Evolutionary conservation across 1,284 basidiomycete genomes (phyloP).

Genomic region (Ceratobasidium sp.): DNA sequence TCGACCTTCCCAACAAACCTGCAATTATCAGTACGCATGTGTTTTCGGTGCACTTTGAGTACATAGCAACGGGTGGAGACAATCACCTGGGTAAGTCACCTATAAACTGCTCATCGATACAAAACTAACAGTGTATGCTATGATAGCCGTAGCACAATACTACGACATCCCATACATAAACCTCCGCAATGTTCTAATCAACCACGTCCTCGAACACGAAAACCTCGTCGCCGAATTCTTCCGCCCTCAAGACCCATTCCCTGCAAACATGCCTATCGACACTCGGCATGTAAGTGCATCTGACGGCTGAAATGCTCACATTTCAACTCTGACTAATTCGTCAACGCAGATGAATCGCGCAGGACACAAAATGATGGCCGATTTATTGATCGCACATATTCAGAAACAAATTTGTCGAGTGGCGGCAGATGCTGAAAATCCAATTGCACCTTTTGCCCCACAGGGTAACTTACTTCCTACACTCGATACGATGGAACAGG

Average conservation of each 20-base stretch:
- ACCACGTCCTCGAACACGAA: slow-evolving; percentile 45
- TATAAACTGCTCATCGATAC: not conserved
- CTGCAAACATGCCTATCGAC: slow-evolving; percentile 33
- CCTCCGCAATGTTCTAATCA: slow-evolving; percentile 48
- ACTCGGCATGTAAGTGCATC: slow-evolving; percentile 47
- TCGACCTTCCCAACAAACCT: slow-evolving; percentile 46
- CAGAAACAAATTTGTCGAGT: slow-evolving; percentile 59
- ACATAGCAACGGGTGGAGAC: slow-evolving; percentile 50
- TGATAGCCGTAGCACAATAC: slow-evolving; percentile 48
- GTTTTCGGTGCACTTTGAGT: slow-evolving; percentile 44
- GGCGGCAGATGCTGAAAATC: slow-evolving; percentile 53
- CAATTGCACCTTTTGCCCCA: slow-evolving; percentile 44
- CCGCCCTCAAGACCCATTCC: slow-evolving; percentile 28
- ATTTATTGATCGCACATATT: slow-evolving; percentile 57
- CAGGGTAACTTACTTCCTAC: slow-evolving; percentile 41
- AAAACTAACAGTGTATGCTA: not conserved
- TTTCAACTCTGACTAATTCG: not conserved
- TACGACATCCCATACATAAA: slow-evolving; percentile 49
- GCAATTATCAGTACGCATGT: slow-evolving; percentile 49
- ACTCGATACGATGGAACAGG: slow-evolving; percentile 52
- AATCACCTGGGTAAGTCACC: slow-evolving; percentile 47
- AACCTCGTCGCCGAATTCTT: slow-evolving; percentile 43
- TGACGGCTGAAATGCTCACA: not conserved
- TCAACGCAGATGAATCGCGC: slow-evolving; percentile 42
- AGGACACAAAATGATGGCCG: slow-evolving; percentile 53